These are phyloP conservation scores for Gaeumannomyces sp. DNA, from an alignment of 2,329 filamentous ascomycete species.

Conservation along the genomic window DNA sequence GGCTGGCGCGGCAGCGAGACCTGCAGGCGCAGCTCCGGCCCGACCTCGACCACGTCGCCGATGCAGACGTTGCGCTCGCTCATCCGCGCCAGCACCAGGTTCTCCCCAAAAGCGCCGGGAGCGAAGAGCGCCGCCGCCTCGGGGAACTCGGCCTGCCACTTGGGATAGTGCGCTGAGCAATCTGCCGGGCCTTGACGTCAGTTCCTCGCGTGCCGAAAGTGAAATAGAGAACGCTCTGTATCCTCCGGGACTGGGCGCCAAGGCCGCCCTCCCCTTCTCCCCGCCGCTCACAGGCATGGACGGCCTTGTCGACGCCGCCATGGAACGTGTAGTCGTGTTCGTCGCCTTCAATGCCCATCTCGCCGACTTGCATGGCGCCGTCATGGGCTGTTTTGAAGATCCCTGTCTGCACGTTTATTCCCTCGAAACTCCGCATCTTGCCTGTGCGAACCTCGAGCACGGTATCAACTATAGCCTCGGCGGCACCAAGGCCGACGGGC, in stretches of 20 bases:
- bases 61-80: conserved; percentile 62
- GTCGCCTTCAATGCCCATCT: conserved; percentile 49
- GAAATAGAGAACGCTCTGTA: not conserved
- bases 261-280: not conserved
- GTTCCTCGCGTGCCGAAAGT: not conserved
- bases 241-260: no score
- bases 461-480: conserved; percentile 36
- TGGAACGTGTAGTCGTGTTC: conserved; percentile 58
- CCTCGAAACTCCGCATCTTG: conserved; percentile 48
- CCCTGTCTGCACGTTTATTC: conserved; percentile 44
- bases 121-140: conserved; percentile 43
- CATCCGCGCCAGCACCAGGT: conserved; percentile 50
- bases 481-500: conserved; percentile 27
- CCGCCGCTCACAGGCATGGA: conserved; percentile 49
- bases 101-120: conserved; percentile 59
- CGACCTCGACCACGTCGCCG: conserved; percentile 52
- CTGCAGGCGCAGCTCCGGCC: conserved; percentile 45
- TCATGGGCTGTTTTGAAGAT: conserved; percentile 47
- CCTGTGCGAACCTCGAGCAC: conserved; percentile 52
- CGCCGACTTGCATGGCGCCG: conserved; percentile 38
- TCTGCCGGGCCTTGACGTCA: conserved; percentile 31
- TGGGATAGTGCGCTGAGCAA: conserved; percentile 51
- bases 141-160: conserved; percentile 49
- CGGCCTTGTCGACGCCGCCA: conserved; percentile 56
- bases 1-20: conserved; percentile 57